Percentiles rank a stretch among this genome's conserved stretches.
Evolutionary conservation across 2,329 filamentous ascomycete genomes (phyloP).

Genomic region (Alternaria conjuncta): DNA sequence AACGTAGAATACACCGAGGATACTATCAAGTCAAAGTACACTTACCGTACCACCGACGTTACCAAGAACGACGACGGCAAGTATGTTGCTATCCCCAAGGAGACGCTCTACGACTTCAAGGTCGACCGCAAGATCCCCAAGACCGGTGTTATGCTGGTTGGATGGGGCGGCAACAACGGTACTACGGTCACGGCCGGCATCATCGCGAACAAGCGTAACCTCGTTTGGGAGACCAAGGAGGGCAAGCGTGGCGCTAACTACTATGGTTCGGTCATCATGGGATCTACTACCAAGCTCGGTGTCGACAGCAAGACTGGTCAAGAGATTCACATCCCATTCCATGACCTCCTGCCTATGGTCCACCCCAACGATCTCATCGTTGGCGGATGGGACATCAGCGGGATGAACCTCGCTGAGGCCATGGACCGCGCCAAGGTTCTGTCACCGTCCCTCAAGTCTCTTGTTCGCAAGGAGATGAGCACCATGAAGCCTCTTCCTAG

Average conservation of each 20-base stretch:
- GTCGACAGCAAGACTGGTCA: slow-evolving; percentile 80
- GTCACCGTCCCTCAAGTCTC: slow-evolving; percentile 89
- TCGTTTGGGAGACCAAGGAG: slow-evolving; percentile 94
- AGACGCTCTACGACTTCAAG: slow-evolving; percentile 96
- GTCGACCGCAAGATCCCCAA: slow-evolving; percentile 92
- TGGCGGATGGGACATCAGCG: slow-evolving; percentile 97
- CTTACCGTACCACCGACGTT: slow-evolving; percentile 92
- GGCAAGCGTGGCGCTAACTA: slow-evolving; percentile 88
- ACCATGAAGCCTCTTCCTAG: slow-evolving; percentile 87
- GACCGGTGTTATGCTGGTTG: slow-evolving; percentile 96
- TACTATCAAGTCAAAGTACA: slow-evolving; percentile 92
- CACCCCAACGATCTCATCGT: slow-evolving; percentile 95
- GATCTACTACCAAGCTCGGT: slow-evolving; percentile 95
- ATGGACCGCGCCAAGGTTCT: slow-evolving; percentile 97
- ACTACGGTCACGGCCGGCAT: slow-evolving; percentile 97
- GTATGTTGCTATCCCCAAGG: slow-evolving; percentile 82
- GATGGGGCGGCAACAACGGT: slow-evolving; percentile 98
- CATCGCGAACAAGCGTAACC: slow-evolving; percentile 86
- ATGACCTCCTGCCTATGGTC: slow-evolving; percentile 91
- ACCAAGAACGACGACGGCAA: slow-evolving; percentile 73
- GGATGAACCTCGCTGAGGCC: slow-evolving; percentile 83
- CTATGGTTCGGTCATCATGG: slow-evolving; percentile 97
- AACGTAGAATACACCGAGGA: slow-evolving; percentile 89
- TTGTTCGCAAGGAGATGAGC: slow-evolving; percentile 92
- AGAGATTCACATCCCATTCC: slow-evolving; percentile 97